Conservation (phyloP, 805 yeast genomes). For the Isabelozyma rhagii region DNA sequence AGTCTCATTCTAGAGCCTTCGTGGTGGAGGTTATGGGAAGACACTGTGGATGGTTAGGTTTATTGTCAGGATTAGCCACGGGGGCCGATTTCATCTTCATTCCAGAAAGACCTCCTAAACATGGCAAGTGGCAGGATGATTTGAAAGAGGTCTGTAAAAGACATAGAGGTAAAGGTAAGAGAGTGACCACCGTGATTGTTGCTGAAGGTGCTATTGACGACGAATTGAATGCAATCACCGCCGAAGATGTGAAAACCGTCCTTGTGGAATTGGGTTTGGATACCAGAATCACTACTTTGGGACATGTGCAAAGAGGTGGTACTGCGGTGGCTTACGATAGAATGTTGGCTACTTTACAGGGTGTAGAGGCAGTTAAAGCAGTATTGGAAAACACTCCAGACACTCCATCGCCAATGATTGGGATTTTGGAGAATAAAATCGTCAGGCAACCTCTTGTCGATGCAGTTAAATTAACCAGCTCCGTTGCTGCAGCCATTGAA, state of each 20-base stretch:
- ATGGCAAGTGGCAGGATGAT: constrained; percentile 63
- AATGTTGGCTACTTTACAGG: constrained; percentile 71
- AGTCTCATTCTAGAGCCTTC: constrained; percentile 79
- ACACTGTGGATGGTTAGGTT: constrained; percentile 85
- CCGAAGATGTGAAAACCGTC: constrained; percentile 63
- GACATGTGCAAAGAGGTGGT: constrained; percentile 85
- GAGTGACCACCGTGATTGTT: constrained; percentile 76
- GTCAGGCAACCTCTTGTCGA: constrained; percentile 67
- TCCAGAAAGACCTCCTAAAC: constrained; percentile 73
- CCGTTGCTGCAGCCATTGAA: constrained; percentile 68
- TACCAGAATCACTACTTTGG: constrained; percentile 73
- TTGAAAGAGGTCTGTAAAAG: constrained; percentile 59
- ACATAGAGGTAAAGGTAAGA: constrained; percentile 69
- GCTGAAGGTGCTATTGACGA: constrained; percentile 82
- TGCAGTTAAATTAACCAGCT: constrained; percentile 67
- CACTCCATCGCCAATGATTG: constrained; percentile 79
- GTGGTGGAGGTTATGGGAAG: constrained; percentile 88
- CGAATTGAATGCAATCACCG: constrained; percentile 63
- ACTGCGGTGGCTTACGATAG: constrained; percentile 75
- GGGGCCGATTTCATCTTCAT: constrained; percentile 79
- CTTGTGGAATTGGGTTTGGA: constrained; percentile 69
- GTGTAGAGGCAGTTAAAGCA: constrained; percentile 78
- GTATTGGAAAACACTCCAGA: constrained; percentile 65
- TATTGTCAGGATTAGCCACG: constrained; percentile 77
- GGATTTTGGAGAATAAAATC: constrained; percentile 66